These are phyloP conservation scores for Clathrospora elynae DNA, from an alignment of 2,329 filamentous ascomycete genomes.

Conservation along the genomic window DNA sequence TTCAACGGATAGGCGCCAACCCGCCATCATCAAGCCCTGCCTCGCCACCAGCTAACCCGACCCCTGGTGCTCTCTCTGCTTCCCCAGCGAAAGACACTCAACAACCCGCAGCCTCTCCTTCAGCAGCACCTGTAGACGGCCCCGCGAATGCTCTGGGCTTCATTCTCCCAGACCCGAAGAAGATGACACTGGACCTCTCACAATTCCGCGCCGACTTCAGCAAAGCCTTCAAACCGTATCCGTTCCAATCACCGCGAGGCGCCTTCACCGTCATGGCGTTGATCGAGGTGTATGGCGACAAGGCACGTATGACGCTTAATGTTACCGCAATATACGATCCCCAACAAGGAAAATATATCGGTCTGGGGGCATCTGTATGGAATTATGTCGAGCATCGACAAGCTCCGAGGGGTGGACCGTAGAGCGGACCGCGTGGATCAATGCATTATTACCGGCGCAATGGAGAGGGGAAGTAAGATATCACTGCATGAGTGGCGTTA, in stretches of 20 bases:
- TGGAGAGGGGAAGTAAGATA: constrained; percentile 7
- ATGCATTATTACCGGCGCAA: constrained; percentile 16
- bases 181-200: constrained; percentile 34
- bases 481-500: constrained; percentile 9
- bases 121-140: constrained; percentile 13
- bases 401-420: constrained; percentile 43
- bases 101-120: constrained; percentile 15
- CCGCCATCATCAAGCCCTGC: constrained; percentile 8
- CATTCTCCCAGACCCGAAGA: constrained; percentile 33
- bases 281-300: constrained; percentile 53
- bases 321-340: constrained; percentile 55
- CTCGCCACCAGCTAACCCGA: constrained; percentile 3
- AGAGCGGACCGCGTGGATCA: neutral
- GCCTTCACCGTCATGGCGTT: constrained; percentile 53
- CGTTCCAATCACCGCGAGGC: constrained; percentile 50
- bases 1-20: constrained; percentile 14
- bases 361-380: constrained; percentile 32
- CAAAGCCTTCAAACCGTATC: constrained; percentile 24
- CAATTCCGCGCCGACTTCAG: constrained; percentile 32
- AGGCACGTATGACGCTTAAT: constrained; percentile 52
- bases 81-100: constrained; percentile 21
- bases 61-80: constrained; percentile 14
- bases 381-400: constrained; percentile 43
- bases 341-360: constrained; percentile 46
- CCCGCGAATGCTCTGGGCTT: constrained; percentile 27